Base-by-base conservation (phyloP, 2,329 filamentous ascomycete species). In the Lasiodiplodia theobromae region DNA sequence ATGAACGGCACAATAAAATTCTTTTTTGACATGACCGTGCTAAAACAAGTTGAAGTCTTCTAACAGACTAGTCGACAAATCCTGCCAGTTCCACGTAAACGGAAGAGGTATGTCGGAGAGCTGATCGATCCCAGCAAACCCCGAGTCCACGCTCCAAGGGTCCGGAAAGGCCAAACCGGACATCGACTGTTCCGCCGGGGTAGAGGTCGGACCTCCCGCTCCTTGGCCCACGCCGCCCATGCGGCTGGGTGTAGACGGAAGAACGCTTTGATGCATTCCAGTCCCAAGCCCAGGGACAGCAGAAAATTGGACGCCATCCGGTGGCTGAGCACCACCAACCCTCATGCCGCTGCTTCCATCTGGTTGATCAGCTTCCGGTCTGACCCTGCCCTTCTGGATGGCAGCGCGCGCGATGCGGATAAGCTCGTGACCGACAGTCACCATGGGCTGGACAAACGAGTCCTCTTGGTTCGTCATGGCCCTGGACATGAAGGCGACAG, bases 31-130 rank as follows among this genome's bases (percentile, higher is more conserved):
- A n/a, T 47, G 7, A 37, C 2, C 31, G 2, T 10, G 28, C 28
- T 57, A 40, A n/a, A 57, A 64, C 5, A 64, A 10, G 18, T 64
- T 21, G n/a, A 64, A 51, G 11, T 64, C 60, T 23, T 64, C 44
- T 4, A 64, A 28, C 14, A 64, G 31, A 12, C 60, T 28, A 5
- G 47, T 38, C 11, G 60, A 64, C 21, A 64, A 21, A 11, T 64
- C 44, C 44, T 64, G 60, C 60, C 60, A 64, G 28, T 52, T 51
- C 60, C 60, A 64, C 3, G 60, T 16, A n/a, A 64, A 64, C 7
- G 60, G 47, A 12, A 64, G 28, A 21, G 60, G 12, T n/a, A 64
- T n/a, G 3, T 52, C 60, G 28, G 44, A 51, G 14, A 64, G n/a
- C n/a, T 38, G 28, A 18, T 64, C 60, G 16, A 64, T 37, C 8